A percentile compares a stretch with the other conserved stretches of the same genome.
Evolutionary conservation across 257 asterid genomes (phyloP).

Genomic region (Gardenia jasminoides): DNA sequence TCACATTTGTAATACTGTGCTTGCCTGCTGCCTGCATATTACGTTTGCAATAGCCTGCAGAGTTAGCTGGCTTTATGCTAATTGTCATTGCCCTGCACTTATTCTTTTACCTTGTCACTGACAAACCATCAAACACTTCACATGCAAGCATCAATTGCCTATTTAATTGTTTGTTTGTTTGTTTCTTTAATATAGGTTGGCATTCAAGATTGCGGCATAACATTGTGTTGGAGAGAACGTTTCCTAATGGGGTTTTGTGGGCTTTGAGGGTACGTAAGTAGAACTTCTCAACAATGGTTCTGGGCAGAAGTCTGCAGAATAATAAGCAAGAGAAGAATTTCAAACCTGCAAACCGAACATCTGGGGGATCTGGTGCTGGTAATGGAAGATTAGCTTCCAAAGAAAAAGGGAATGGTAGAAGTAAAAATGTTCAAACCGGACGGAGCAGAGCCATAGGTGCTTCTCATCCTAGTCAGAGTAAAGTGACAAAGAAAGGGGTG

Average conservation of each 20-base stretch:
- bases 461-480: constrained; percentile 22
- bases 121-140: background rate
- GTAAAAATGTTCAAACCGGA: constrained; percentile 24
- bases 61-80: background rate
- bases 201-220: background rate
- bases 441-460: constrained; percentile 25
- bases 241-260: background rate
- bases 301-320: constrained; percentile 13
- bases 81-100: background rate
- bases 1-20: background rate
- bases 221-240: background rate
- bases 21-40: background rate
- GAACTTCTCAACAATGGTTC: constrained; percentile 11
- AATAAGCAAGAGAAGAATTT: constrained; percentile 11
- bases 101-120: background rate
- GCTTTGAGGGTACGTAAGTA: background rate
- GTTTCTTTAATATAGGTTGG: background rate
- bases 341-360: constrained; percentile 7
- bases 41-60: too few relatives aligned
- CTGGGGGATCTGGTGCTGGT: background rate
- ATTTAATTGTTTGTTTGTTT: background rate
- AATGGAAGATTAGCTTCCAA: background rate
- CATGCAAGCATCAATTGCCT: background rate
- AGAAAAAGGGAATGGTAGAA: constrained; percentile 14
- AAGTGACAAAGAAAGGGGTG: constrained; percentile 9